Evolutionary conservation across 768 basidiomycete genomes (phyloP).

Genomic region (Lactarius sp.): DNA sequence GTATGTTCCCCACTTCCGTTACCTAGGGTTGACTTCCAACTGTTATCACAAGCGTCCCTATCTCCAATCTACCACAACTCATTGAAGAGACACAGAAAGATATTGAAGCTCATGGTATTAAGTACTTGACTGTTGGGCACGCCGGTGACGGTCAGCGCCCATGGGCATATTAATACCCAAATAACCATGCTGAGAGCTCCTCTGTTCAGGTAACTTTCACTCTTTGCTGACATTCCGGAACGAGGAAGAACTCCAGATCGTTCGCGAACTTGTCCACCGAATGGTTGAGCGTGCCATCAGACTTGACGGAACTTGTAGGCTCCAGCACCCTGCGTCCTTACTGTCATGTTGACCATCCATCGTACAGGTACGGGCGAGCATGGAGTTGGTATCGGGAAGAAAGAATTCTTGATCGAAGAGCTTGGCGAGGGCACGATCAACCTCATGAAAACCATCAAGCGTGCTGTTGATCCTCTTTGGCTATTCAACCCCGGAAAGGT

Average conservation of each 20-base stretch:
- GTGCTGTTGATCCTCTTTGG: slow-evolving; percentile 69
- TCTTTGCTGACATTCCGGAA: slow-evolving; percentile 52
- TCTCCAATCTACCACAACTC: slow-evolving; percentile 34
- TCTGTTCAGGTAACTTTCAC: slow-evolving; percentile 43
- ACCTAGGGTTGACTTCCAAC: not conserved
- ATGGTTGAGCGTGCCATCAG: slow-evolving; percentile 66
- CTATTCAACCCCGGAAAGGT: slow-evolving; percentile 83
- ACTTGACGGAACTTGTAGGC: slow-evolving; percentile 72
- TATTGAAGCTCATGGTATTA: slow-evolving; percentile 38
- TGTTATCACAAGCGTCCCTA: slow-evolving; percentile 30
- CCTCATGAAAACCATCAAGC: slow-evolving; percentile 83
- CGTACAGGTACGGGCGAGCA: slow-evolving; percentile 75
- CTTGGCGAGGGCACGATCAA: slow-evolving; percentile 77
- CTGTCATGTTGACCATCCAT: slow-evolving; percentile 3
- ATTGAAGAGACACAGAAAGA: slow-evolving; percentile 43
- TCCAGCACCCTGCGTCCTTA: not conserved
- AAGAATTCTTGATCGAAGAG: slow-evolving; percentile 76
- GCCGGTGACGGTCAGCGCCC: slow-evolving; percentile 37
- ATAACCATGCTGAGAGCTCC: not conserved
- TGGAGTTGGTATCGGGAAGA: slow-evolving; percentile 84
- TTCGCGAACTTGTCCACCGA: slow-evolving; percentile 59
- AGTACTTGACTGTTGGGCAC: slow-evolving; percentile 42
- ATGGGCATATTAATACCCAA: slow-evolving; percentile 26
- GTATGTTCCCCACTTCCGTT: slow-evolving; percentile 36
- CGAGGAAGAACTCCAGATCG: slow-evolving; percentile 52